A percentile compares a stretch with the other conserved stretches of the same genome.
Conservation (phyloP, 176 grass and related monocot genomes). For the Eleusine indica region DNA sequence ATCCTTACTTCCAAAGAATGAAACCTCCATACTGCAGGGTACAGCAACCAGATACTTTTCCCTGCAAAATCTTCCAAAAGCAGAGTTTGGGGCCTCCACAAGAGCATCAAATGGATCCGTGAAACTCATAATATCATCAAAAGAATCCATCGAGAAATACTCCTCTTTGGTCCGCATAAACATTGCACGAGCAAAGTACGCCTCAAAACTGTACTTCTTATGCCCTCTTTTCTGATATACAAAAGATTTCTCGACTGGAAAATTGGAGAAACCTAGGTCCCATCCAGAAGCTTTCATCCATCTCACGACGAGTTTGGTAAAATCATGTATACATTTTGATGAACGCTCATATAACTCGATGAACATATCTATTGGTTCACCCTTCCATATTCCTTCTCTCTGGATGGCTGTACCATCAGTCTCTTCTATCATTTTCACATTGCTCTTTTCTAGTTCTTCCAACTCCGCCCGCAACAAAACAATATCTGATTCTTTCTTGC, state of each 20-base stretch:
- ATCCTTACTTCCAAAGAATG: conserved; percentile 77
- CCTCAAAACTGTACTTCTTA: conserved; percentile 72
- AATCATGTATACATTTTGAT: conserved; percentile 66
- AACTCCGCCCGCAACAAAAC: conserved; percentile 53
- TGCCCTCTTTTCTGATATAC: conserved; percentile 57
- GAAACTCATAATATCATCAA: conserved; percentile 59
- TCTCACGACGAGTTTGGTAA: conserved; percentile 59
- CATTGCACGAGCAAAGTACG: conserved; percentile 71
- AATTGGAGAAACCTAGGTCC: conserved; percentile 42
- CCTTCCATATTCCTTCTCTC: conserved; percentile 31
- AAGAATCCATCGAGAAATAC: conserved; percentile 44
- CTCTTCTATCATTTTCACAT: conserved; percentile 50
- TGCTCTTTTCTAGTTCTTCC: conserved; percentile 50
- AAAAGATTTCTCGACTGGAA: conserved; percentile 32
- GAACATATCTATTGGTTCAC: conserved; percentile 50
- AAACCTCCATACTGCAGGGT: conserved; percentile 64
- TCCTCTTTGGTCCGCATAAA: conserved; percentile 34
- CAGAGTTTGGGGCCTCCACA: conserved; percentile 53
- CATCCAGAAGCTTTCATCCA: conserved; percentile 70
- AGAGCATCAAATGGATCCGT: conserved; percentile 72
- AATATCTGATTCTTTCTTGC: conserved; percentile 70
- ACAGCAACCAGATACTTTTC: conserved; percentile 62
- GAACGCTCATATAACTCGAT: conserved; percentile 45
- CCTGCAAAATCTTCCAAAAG: conserved; percentile 80
- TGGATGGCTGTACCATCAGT: conserved; percentile 3